These are phyloP conservation scores for Fusarium nurragi DNA, from an alignment of 2,329 filamentous ascomycete genomes.

Conservation along the genomic window DNA sequence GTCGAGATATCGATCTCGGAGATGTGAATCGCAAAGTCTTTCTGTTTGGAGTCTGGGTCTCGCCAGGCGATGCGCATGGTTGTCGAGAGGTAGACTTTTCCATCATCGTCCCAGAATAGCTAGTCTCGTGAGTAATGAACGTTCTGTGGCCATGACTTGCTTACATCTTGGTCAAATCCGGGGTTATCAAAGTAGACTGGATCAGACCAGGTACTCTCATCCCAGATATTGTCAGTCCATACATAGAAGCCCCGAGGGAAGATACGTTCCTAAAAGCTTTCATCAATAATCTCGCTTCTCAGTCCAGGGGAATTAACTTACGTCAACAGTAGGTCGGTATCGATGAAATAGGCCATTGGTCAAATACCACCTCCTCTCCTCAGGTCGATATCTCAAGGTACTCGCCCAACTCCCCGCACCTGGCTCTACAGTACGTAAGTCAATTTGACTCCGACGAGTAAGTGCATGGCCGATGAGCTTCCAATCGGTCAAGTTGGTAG, in stretches of 20 bases:
- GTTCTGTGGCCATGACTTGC: accelerated
- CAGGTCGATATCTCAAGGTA: slow-evolving; percentile 56
- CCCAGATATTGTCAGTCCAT: slow-evolving; percentile 62
- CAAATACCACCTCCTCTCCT: slow-evolving; percentile 56
- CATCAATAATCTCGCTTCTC: background rate
- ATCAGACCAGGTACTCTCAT: slow-evolving; percentile 61
- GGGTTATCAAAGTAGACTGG: slow-evolving; percentile 64
- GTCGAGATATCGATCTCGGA: slow-evolving; percentile 55
- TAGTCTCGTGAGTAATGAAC: background rate
- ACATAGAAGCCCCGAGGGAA: slow-evolving; percentile 65
- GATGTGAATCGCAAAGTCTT: slow-evolving; percentile 63
- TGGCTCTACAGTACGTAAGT: slow-evolving; percentile 62
- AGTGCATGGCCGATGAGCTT: slow-evolving; percentile 62
- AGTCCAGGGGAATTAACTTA: background rate
- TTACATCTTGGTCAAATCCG: slow-evolving; percentile 61
- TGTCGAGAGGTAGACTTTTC: slow-evolving; percentile 60
- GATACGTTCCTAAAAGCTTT: slow-evolving; percentile 49
- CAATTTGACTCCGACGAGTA: slow-evolving; percentile 59
- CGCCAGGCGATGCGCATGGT: slow-evolving; percentile 50
- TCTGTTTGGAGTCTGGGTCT: slow-evolving; percentile 52
- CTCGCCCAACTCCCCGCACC: slow-evolving; percentile 61
- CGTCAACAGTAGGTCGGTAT: slow-evolving; percentile 53
- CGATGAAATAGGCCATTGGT: slow-evolving; percentile 56
- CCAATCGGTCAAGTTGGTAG: slow-evolving; percentile 62
- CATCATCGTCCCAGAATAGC: slow-evolving; percentile 61